Evolutionary conservation across 2,329 filamentous ascomycete genomes (phyloP).

Genomic region (Sordariomycetes sp.): DNA sequence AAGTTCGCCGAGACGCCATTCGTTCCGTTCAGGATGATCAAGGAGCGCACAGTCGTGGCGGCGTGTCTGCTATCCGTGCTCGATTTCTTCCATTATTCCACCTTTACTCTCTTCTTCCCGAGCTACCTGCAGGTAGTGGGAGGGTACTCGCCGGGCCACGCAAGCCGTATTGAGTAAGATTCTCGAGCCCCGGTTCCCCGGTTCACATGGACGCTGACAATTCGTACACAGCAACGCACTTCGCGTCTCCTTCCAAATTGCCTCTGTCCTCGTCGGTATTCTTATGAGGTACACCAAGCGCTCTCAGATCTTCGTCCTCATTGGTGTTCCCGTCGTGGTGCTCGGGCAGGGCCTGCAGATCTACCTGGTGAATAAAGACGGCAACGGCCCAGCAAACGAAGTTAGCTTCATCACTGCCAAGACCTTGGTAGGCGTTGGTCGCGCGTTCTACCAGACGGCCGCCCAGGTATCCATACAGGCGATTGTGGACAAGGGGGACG

Average conservation of each 20-base stretch:
- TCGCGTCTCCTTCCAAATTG: conserved; percentile 21
- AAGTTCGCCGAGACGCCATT: conserved; percentile 22
- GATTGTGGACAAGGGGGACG: conserved; percentile 17
- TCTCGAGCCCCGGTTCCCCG: neutral
- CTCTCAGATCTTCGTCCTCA: conserved; percentile 17
- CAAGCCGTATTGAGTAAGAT: conserved; percentile 21
- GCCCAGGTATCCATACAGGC: conserved; percentile 21
- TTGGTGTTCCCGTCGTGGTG: conserved; percentile 17
- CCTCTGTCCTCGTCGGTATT: conserved; percentile 18
- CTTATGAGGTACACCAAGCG: conserved; percentile 21
- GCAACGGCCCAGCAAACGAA: conserved; percentile 14
- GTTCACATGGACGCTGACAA: neutral
- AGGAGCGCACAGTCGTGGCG: conserved; percentile 21
- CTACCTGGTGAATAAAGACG: conserved; percentile 14
- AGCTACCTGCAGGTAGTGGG: conserved; percentile 25
- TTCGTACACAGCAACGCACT: conserved; percentile 12
- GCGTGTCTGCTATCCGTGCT: conserved; percentile 21
- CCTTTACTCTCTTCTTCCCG: conserved; percentile 24
- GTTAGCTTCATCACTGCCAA: conserved; percentile 20
- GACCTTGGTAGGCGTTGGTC: conserved; percentile 18
- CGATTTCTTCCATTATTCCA: conserved; percentile 22
- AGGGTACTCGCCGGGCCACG: conserved; percentile 18
- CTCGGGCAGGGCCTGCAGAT: conserved; percentile 19
- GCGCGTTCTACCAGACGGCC: conserved; percentile 19
- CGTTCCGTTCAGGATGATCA: conserved; percentile 21